phyloP scores from a whole-genome alignment of 495 filamentous ascomycete genomes.

The Podospora conica region DNA sequence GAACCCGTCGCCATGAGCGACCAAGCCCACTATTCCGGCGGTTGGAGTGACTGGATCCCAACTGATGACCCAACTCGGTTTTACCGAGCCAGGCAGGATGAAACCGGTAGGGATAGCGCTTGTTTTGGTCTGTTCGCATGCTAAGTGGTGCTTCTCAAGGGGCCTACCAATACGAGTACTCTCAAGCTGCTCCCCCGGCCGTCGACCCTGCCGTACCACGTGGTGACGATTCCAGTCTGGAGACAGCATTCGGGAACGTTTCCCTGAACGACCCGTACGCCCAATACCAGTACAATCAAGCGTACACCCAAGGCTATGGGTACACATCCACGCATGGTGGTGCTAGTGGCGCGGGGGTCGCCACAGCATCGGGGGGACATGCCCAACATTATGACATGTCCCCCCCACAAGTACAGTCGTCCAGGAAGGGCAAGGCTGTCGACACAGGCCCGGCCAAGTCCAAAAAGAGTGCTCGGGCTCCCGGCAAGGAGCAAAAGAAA shows the following conservation, averaged over 20 bases:
- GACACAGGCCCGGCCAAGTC: background rate
- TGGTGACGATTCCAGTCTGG: background rate
- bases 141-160: background rate
- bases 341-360: background rate
- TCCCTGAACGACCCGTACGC: background rate
- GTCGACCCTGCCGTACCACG: background rate
- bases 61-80: background rate
- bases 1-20: slow-evolving; percentile 18
- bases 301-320: background rate
- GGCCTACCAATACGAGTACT: background rate
- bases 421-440: background rate
- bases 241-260: background rate
- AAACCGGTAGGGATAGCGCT: background rate
- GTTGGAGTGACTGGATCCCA: background rate
- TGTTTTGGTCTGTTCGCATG: background rate
- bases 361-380: background rate
- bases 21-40: background rate
- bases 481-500: background rate
- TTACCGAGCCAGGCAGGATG: background rate
- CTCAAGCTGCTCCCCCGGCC: background rate
- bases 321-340: background rate
- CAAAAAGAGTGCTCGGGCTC: background rate
- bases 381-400: background rate
- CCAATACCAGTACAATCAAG: background rate
- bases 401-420: background rate